Conservation (phyloP, 2,329 filamentous ascomycete species). For the Colletotrichum cuscutae region DNA sequence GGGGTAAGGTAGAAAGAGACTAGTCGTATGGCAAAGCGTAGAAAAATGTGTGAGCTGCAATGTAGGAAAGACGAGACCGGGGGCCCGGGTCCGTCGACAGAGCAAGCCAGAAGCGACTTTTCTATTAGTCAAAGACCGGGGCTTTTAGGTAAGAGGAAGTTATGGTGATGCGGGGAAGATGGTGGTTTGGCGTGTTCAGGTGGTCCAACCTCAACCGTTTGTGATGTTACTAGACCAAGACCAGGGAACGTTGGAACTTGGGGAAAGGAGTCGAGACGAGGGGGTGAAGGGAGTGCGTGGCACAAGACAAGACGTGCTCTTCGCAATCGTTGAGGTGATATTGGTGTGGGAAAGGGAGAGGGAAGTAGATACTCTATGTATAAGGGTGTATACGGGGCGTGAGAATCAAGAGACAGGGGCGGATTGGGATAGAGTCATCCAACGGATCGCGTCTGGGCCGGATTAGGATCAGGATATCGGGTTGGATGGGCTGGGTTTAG, state of each 20-base stretch:
- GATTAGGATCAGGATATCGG: not conserved
- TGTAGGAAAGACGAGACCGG: conserved; percentile 34
- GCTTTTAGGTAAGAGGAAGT: conserved; percentile 58
- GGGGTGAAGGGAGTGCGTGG: conserved; percentile 39
- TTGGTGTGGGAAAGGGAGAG: not conserved
- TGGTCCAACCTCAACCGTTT: conserved; percentile 34
- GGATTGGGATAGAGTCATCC: conserved; percentile 5
- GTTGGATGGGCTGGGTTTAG: not conserved
- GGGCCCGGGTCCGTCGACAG: conserved; percentile 22
- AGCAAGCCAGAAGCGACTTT: conserved; percentile 41
- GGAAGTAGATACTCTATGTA: not conserved
- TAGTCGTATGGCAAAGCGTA: not conserved
- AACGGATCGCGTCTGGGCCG: conserved; percentile 11
- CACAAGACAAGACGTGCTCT: conserved; percentile 34
- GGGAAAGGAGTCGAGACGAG: conserved; percentile 2
- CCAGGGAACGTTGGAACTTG: conserved; percentile 15
- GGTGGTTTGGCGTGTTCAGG: conserved; percentile 37
- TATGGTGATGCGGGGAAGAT: conserved; percentile 54
- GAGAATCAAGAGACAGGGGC: conserved; percentile 16
- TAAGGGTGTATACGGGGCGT: not conserved
- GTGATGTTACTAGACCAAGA: conserved; percentile 38
- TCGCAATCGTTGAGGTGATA: conserved; percentile 36
- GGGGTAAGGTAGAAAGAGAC: not conserved
- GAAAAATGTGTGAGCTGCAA: conserved; percentile 1
- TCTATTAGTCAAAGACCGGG: conserved; percentile 58